A percentile compares a stretch with the other conserved stretches of the same genome.
These are phyloP conservation scores for Guadua angustifolia DNA, from an alignment of 176 grass and related monocot species.

Conservation along the genomic window DNA sequence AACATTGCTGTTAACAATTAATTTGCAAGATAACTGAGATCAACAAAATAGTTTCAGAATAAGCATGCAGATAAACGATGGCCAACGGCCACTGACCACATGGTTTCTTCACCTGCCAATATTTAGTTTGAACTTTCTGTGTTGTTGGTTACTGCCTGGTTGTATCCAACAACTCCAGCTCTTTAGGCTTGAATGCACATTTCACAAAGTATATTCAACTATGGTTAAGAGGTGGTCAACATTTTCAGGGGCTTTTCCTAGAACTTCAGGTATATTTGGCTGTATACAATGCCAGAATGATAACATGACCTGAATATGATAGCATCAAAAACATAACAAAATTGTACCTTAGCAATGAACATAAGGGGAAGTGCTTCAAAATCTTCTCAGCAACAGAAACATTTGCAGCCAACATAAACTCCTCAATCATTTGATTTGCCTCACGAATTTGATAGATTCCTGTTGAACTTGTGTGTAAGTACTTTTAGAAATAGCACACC, in stretches of 20 bases:
- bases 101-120: constrained; percentile 5
- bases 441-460: constrained; percentile 99
- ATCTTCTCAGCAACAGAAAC: constrained; percentile 96
- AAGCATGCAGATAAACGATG: too few relatives aligned
- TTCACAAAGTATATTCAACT: background rate
- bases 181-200: background rate
- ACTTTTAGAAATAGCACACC: constrained; percentile 41
- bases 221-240: background rate
- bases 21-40: background rate
- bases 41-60: too few relatives aligned
- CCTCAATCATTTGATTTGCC: constrained; percentile 99
- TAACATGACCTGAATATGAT: constrained; percentile 20
- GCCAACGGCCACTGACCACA: too few relatives aligned
- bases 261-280: background rate
- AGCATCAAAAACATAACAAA: constrained; percentile 33
- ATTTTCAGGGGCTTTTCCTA: background rate
- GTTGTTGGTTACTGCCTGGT: background rate
- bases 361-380: constrained; percentile 85
- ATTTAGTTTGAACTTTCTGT: constrained; percentile 2
- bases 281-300: background rate
- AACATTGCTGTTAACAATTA: background rate
- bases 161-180: constrained; percentile 2
- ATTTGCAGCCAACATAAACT: constrained; percentile 98
- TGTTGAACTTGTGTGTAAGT: constrained; percentile 42
- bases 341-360: constrained; percentile 80